Conservation (phyloP, 23 red algal species). For the Agarophyton chilense region DNA sequence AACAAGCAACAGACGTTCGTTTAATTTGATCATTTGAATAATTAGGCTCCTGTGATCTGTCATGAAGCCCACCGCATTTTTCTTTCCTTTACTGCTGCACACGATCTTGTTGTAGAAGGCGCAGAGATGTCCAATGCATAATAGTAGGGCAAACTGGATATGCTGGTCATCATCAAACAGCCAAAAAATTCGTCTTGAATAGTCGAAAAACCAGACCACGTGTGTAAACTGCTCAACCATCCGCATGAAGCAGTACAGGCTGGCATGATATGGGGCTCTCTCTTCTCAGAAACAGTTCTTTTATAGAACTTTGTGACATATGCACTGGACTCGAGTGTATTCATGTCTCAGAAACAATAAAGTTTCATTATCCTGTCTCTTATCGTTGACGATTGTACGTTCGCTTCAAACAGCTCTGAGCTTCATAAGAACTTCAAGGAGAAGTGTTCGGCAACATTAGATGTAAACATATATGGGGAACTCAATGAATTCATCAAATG, state of each 20-base stretch:
- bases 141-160: slow-evolving; percentile 23
- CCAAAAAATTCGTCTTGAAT: background rate
- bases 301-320: slow-evolving; percentile 16
- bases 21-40: background rate
- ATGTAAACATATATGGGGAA: slow-evolving; percentile 1
- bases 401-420: background rate
- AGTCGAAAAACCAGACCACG: background rate
- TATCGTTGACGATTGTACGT: background rate
- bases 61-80: slow-evolving; percentile 29
- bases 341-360: no score
- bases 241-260: no score
- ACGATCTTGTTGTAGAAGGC: slow-evolving; percentile 3
- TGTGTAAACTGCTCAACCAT: background rate
- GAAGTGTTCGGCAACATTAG: background rate
- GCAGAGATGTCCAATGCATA: no score
- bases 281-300: no score
- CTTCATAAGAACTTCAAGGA: slow-evolving; percentile 5
- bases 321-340: no score
- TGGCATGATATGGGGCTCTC: no score
- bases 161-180: background rate
- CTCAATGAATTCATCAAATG: no score
- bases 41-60: slow-evolving; percentile 14
- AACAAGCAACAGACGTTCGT: background rate
- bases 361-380: no score
- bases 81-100: background rate